Conservation (phyloP, 2,329 filamentous ascomycete species). For the Trichoderma sp. region DNA sequence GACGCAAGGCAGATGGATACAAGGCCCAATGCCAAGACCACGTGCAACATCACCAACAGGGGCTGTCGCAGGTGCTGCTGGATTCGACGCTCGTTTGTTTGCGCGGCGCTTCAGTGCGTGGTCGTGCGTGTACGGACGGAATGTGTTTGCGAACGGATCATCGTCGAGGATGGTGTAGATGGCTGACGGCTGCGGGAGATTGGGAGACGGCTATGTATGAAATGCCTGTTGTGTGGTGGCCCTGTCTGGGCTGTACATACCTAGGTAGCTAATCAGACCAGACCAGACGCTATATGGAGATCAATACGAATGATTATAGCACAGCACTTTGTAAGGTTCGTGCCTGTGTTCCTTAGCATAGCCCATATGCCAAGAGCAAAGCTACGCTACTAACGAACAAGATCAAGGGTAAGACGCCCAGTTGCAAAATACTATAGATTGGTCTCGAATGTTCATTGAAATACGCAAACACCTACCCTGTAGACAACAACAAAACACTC, state of each 20-base stretch:
- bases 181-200: background rate
- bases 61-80: background rate
- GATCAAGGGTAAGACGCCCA: background rate
- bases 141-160: background rate
- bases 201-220: background rate
- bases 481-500: background rate
- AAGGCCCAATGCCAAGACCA: background rate
- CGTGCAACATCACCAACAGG: background rate
- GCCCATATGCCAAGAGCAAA: background rate
- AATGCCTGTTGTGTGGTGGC: background rate
- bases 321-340: background rate
- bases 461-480: background rate
- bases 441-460: background rate
- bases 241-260: background rate
- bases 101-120: background rate
- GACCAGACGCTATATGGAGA: background rate
- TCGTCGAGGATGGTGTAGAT: background rate
- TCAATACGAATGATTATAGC: background rate
- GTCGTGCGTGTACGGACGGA: background rate
- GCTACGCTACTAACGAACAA: background rate
- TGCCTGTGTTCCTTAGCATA: background rate
- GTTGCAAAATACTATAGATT: background rate
- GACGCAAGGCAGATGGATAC: slow-evolving; percentile 3
- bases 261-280: too few species aligned
- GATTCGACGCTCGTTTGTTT: background rate